Evolutionary conservation across 2,329 filamentous ascomycete species (phyloP), one percentile per base, ranked within the genome.

Genomic region (Aspergillus pseudoglaucus): DNA sequence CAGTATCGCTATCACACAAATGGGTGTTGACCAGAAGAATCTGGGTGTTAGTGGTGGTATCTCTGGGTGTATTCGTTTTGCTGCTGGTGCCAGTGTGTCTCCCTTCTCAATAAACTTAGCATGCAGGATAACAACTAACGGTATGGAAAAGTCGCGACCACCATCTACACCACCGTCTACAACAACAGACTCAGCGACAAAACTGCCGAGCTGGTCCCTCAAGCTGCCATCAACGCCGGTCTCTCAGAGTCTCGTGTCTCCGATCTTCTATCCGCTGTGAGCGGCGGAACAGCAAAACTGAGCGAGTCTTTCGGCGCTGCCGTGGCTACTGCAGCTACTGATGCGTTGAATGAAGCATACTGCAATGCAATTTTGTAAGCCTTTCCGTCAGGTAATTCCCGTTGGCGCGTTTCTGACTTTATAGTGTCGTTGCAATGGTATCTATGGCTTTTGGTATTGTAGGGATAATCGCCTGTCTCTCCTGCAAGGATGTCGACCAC

Each of bases 21-120:
- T 76, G 48, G 74, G 73, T n/a, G 73, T 74, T 2, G 67, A 73
- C 22, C 75, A 78, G 50, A 65, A 70, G 15, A 72, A 76, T 43
- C 64, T 77, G 0, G 75, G 75, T 12, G 68, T 74, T 12, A 64
- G 63, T 37, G 72, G 72, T 32, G 73, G 70, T 42, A 62, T 74
- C 9, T 64, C 66, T 4, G 72, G 73, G 7, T 17, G 15, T 20
- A 66, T 69, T 22, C 64, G 73, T 4, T 76, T 71, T 50, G 69
- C 70, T 3, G 71, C 69, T 40, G 72, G 71, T 23, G 37, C 37
- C 37, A 39, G 37, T 39, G 10, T 14, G 37, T 14, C 18, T 17
- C 17, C 33, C 9, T 15, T 37, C 33, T n/a, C 33, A 12, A 9
- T 25, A 9, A 9, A 9, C 9, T 25, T 1, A 30, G 7, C 4